These are phyloP conservation scores for Globisporangium uncinulatum DNA, from an alignment of 352 stramenopile species.

Conservation along the genomic window DNA sequence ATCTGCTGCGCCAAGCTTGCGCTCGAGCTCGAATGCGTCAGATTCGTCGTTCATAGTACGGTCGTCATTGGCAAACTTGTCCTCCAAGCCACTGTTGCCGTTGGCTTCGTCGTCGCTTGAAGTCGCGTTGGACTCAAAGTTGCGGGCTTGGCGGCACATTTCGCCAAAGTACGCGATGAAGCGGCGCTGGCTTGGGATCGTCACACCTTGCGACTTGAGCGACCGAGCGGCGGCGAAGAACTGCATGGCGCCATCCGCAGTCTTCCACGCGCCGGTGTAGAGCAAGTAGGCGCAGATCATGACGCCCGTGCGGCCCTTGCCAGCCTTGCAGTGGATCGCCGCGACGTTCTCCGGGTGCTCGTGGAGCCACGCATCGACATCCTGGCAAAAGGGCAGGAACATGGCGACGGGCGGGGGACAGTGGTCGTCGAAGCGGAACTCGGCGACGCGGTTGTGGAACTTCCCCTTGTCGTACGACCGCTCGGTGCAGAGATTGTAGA, in stretches of 20 bases:
- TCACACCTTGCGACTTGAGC: slow-evolving; percentile 76
- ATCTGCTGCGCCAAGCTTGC: slow-evolving; percentile 24
- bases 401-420: slow-evolving; percentile 71
- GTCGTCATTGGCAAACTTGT: slow-evolving; percentile 9
- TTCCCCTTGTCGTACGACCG: slow-evolving; percentile 73
- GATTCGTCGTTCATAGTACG: slow-evolving; percentile 5
- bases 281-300: slow-evolving; percentile 83
- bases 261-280: slow-evolving; percentile 57
- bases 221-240: slow-evolving; percentile 69
- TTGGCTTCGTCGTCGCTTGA: slow-evolving; percentile 14
- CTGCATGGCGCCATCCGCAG: slow-evolving; percentile 48
- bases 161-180: slow-evolving; percentile 74
- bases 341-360: slow-evolving; percentile 68
- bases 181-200: slow-evolving; percentile 71
- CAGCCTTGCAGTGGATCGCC: slow-evolving; percentile 89
- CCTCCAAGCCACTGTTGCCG: slow-evolving; percentile 9
- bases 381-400: slow-evolving; percentile 62
- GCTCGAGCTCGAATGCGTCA: slow-evolving; percentile 22
- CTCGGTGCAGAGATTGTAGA: slow-evolving; percentile 92
- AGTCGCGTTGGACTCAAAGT: not conserved
- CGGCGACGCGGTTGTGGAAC: slow-evolving; percentile 63
- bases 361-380: slow-evolving; percentile 52
- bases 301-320: slow-evolving; percentile 86
- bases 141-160: slow-evolving; percentile 31
- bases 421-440: slow-evolving; percentile 88